A percentile compares a stretch with the other conserved stretches of the same genome.
These are phyloP conservation scores for Aspergillus eucalypticola DNA, from an alignment of 2,329 filamentous ascomycete species.

Conservation along the genomic window DNA sequence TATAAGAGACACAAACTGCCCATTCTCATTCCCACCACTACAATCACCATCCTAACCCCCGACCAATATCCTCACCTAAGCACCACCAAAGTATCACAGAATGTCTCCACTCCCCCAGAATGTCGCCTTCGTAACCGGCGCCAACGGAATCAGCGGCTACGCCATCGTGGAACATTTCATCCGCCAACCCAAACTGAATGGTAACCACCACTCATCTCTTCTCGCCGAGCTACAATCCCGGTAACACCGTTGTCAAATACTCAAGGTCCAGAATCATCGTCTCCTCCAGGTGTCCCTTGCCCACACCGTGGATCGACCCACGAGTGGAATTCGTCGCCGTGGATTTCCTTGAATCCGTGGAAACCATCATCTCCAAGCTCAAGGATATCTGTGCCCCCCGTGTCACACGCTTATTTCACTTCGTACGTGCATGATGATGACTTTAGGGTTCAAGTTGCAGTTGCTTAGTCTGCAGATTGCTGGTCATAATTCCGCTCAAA, in stretches of 20 bases:
- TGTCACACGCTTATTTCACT: conserved; percentile 39
- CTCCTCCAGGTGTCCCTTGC: conserved; percentile 28
- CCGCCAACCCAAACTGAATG: conserved; percentile 27
- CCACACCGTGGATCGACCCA: conserved; percentile 26
- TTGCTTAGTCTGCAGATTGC: too few relatives aligned
- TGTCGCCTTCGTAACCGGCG: conserved; percentile 37
- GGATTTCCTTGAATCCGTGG: conserved; percentile 28
- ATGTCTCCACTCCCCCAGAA: conserved; percentile 18
- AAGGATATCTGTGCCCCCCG: conserved; percentile 21
- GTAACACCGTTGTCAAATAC: too few relatives aligned
- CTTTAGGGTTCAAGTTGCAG: conserved; percentile 18
- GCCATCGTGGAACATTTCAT: conserved; percentile 38
- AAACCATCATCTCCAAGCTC: conserved; percentile 22
- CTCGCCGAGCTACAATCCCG: not conserved
- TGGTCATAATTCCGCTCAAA: too few relatives aligned
- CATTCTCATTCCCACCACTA: too few relatives aligned
- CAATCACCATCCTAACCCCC: too few relatives aligned
- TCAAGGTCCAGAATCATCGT: conserved; percentile 32
- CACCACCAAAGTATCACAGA: too few relatives aligned
- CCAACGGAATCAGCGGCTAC: conserved; percentile 38
- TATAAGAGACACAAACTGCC: too few relatives aligned
- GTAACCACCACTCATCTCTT: not conserved
- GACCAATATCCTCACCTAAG: too few relatives aligned
- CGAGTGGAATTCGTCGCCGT: conserved; percentile 34
- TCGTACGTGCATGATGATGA: conserved; percentile 38